Evolutionary conservation across 768 basidiomycete genomes (phyloP), one percentile per base, ranked within the genome.

Genomic region (Termitomyces sp.): DNA sequence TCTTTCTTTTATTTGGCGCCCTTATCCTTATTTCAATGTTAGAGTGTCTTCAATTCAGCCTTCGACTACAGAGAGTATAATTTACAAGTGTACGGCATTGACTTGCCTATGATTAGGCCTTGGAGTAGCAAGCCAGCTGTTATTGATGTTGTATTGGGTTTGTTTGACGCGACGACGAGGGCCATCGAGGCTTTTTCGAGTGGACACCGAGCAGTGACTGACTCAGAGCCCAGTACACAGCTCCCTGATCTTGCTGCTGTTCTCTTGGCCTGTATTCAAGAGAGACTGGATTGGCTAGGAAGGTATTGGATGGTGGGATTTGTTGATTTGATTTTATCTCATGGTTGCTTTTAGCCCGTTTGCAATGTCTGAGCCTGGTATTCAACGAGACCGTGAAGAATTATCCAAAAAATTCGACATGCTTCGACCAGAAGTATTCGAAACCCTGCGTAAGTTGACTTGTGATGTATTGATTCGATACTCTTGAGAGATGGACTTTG

Each of bases 121-220:
- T 98, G 95, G 96, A 92, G 93, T 17, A 91, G 91, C 64, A 77
- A 77, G 46, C 75, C 84, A 3, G 66, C 73, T 0, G 69, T 91
- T 15, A 82, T 96, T 52, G 88, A 93, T 43, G 77, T 83, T 9
- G 69, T 89, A 5, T 75, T 86, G 26, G 77, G 78, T 46, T 76
- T 96, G n/a, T 94, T 95, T 62, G 83, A 87, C 46, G 66, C 77
- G 1, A 85, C 83, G 1, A 81, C 82, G 6, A 75, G 74, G 55
- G 69, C 75, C 7, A 65, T 82, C 8, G 81, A 84, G 46, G 60
- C 71, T 5, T 62, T 71, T 17, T 61, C 68, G 5, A 59, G 67
- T 2, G 69, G 70, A 17, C 68, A 53, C 31, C 65, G 63, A 45
- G 65, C 61, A 31, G 56, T 52, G 54, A 67, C 59, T 43, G 56